Evolutionary conservation across 257 asterid species (phyloP).

Genomic region (Solanum peruvianum): DNA sequence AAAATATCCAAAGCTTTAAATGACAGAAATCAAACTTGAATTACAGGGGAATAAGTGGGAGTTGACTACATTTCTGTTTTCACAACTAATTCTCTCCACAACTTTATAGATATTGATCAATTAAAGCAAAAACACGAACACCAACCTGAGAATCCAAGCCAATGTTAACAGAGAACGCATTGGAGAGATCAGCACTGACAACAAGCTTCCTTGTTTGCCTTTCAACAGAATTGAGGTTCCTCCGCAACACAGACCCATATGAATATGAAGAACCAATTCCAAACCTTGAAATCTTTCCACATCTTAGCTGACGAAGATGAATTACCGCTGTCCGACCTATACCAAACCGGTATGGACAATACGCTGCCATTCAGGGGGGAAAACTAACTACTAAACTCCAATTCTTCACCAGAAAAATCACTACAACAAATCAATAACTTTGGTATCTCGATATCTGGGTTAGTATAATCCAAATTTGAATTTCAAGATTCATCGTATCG

Average conservation of each 20-base stretch:
- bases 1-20: neutral
- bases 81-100: neutral
- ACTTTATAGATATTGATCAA: neutral
- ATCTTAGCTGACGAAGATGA: constrained; percentile 30
- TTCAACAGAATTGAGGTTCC: constrained; percentile 21
- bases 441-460: neutral
- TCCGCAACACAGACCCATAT: constrained; percentile 17
- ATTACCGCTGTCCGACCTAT: constrained; percentile 29
- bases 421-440: neutral
- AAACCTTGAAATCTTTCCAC: constrained; percentile 19
- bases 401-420: neutral
- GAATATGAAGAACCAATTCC: constrained; percentile 10
- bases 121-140: neutral
- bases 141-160: constrained; percentile 81
- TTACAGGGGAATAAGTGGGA: neutral
- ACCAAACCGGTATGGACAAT: constrained; percentile 33
- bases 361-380: constrained; percentile 11
- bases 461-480: neutral
- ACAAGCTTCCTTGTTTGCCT: constrained; percentile 39
- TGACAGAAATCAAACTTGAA: neutral
- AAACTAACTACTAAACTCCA: neutral
- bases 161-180: constrained; percentile 45
- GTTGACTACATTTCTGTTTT: neutral
- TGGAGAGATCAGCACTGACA: constrained; percentile 51
- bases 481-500: neutral